These are phyloP conservation scores for Pezicula neosporulosa DNA, from an alignment of 2,329 filamentous ascomycete species.

Conservation along the genomic window DNA sequence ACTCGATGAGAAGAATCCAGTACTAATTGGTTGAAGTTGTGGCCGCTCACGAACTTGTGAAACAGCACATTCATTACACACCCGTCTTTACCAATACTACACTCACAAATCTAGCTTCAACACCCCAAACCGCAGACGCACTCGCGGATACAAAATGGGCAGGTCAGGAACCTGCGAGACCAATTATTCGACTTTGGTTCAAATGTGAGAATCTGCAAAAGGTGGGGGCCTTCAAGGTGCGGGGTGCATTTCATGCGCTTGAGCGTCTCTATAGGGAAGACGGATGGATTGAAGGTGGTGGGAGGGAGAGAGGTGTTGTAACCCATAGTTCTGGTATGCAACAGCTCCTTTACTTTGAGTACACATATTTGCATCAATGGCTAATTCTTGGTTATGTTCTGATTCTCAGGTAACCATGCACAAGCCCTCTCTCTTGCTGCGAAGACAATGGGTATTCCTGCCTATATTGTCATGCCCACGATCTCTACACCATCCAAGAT, in stretches of 20 bases:
- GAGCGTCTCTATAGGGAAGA: slow-evolving; percentile 61
- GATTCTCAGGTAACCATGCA: slow-evolving; percentile 80
- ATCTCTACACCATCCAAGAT: slow-evolving; percentile 86
- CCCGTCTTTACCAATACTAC: slow-evolving; percentile 79
- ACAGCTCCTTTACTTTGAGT: too few relatives aligned
- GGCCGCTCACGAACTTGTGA: slow-evolving; percentile 69
- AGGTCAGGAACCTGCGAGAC: slow-evolving; percentile 54
- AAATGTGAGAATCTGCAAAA: slow-evolving; percentile 94
- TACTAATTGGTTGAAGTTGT: slow-evolving; percentile 40
- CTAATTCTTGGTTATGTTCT: neutral
- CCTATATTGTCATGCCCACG: slow-evolving; percentile 89
- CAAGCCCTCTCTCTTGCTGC: slow-evolving; percentile 89
- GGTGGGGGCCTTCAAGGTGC: slow-evolving; percentile 87
- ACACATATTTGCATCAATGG: neutral
- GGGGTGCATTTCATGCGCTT: slow-evolving; percentile 87
- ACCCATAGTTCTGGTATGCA: slow-evolving; percentile 80
- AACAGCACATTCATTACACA: slow-evolving; percentile 74
- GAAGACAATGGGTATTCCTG: slow-evolving; percentile 66
- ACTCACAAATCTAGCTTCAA: slow-evolving; percentile 71
- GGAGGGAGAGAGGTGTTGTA: slow-evolving; percentile 67
- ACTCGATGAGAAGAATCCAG: too few relatives aligned
- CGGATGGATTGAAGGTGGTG: slow-evolving; percentile 57
- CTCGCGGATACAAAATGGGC: slow-evolving; percentile 55
- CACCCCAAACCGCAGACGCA: slow-evolving; percentile 52
- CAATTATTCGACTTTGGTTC: slow-evolving; percentile 76